Evolutionary conservation across 1,284 basidiomycete genomes (phyloP), one percentile per base, ranked within the genome.

Genomic region (Ustilago shanxiensis): DNA sequence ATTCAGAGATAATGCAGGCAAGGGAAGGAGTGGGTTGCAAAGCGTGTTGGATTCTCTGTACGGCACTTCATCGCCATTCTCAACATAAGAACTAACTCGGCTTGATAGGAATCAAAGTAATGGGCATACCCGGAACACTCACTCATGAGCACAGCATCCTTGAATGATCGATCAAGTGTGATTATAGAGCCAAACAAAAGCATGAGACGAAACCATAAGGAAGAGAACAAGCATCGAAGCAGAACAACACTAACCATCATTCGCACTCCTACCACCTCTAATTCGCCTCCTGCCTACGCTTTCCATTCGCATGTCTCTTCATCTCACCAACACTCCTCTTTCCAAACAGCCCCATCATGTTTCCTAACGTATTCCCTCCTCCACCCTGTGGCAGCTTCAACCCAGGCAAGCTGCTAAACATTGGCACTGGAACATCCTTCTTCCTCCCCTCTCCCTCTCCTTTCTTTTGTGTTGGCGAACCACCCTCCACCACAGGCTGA

Each of bases 1-100:
- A 8, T 83, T 77, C 44, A 56, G 71, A n/a, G 71, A 77, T 51
- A 83, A 83, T 52, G 81, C 81, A 0, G 78, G 47, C 0, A 78
- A 81, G 35, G 81, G 81, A 3, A 68, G 72, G 29, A 35, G 29
- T 6, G 81, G 81, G 9, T 41, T 83, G 31, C 50, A 65, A 54
- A 66, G 61, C 35, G 81, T 81, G 1, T 67, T 81, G n/a, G 20
- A 76, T 16, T 41, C 61, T 10, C 37, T 78, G 66, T 80, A 72
- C 29, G 47, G 56, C 7, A 26, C 49, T 10, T 6, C 49, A 1
- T 39, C 68, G 10, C 24, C 47, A 10, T 49, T 44, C 41, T 44
- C 41, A 44, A 20, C 41, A 16, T 44, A 11, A 20, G 6, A 20
- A 8, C 20, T 7, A 20, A 49, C 4, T 26, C 5, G 14, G 24